phyloP scores from a whole-genome alignment of 768 basidiomycete genomes.

The Russula sp. region DNA sequence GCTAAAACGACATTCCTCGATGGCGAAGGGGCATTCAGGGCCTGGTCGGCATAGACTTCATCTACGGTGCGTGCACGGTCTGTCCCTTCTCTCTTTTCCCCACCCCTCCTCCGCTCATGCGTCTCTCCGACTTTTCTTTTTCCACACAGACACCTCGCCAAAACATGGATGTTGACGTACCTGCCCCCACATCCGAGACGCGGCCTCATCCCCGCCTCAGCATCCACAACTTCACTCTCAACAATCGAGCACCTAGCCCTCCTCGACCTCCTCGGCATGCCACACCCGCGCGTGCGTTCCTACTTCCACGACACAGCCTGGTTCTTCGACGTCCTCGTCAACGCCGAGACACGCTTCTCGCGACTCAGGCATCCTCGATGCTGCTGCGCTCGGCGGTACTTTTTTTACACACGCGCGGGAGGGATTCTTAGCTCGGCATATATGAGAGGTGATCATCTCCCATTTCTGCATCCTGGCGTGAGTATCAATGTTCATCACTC shows the following conservation, averaged over 20 bases:
- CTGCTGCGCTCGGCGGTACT: slow-evolving; percentile 48
- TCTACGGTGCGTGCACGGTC: slow-evolving; percentile 90
- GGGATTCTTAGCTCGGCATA: slow-evolving; percentile 46
- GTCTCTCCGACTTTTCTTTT: too few relatives aligned
- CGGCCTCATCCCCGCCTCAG: slow-evolving; percentile 44
- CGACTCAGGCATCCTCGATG: slow-evolving; percentile 55
- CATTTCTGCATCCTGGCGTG: slow-evolving; percentile 81
- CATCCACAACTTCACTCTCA: slow-evolving; percentile 60
- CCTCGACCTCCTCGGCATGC: slow-evolving; percentile 87
- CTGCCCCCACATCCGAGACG: slow-evolving; percentile 56
- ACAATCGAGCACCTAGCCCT: slow-evolving; percentile 86
- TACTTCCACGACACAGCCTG: slow-evolving; percentile 89
- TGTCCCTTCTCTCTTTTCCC: not conserved
- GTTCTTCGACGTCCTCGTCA: slow-evolving; percentile 78
- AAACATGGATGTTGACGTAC: slow-evolving; percentile 76
- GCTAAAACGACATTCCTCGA: slow-evolving; percentile 91
- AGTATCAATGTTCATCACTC: slow-evolving; percentile 43
- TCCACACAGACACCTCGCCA: slow-evolving; percentile 71
- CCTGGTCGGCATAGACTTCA: slow-evolving; percentile 94
- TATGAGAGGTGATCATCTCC: slow-evolving; percentile 97
- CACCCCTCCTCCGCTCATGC: too few relatives aligned
- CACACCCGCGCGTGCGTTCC: slow-evolving; percentile 69
- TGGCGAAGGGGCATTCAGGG: slow-evolving; percentile 92
- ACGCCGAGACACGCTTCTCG: slow-evolving; percentile 70
- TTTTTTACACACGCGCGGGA: slow-evolving; percentile 55